Conservation (phyloP, 257 asterid species). For the Salvia splendens region DNA sequence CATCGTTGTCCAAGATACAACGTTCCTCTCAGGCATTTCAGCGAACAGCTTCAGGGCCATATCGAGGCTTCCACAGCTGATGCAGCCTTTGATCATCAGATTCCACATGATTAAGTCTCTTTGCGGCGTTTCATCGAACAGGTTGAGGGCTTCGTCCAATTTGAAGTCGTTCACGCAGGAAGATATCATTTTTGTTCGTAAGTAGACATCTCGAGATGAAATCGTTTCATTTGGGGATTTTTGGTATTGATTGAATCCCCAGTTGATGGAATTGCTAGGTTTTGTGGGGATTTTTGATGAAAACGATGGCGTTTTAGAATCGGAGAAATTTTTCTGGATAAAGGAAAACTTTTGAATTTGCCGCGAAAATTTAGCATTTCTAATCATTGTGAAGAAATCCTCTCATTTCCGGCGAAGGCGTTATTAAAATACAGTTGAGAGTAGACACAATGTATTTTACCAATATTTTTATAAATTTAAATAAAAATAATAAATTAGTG, state of each 20-base stretch:
- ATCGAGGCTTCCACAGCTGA: conserved; percentile 53
- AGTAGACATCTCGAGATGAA: conserved; percentile 50
- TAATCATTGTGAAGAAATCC: conserved; percentile 27
- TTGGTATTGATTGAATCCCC: conserved; percentile 39
- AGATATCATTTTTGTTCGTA: conserved; percentile 63
- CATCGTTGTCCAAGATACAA: conserved; percentile 80
- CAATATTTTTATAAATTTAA: too few species aligned
- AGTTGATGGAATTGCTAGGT: conserved; percentile 35
- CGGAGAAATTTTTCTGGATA: conserved; percentile 25
- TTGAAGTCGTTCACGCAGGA: conserved; percentile 48
- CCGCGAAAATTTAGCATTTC: conserved; percentile 40
- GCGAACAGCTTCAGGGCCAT: conserved; percentile 62
- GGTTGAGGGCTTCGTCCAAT: conserved; percentile 59
- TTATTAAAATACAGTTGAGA: not conserved
- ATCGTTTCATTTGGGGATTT: conserved; percentile 31
- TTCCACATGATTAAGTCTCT: conserved; percentile 75
- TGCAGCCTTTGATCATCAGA: conserved; percentile 77
- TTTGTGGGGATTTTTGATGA: conserved; percentile 5
- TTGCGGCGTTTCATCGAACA: conserved; percentile 73
- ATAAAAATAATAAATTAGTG: too few species aligned
- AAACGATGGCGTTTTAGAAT: conserved; percentile 18
- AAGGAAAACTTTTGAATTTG: conserved; percentile 35
- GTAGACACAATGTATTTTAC: too few species aligned
- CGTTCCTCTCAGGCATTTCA: conserved; percentile 72
- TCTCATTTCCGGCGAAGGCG: not conserved